phyloP scores from a whole-genome alignment of 2,329 filamentous ascomycete species.

The Fusarium nisikadoi region DNA sequence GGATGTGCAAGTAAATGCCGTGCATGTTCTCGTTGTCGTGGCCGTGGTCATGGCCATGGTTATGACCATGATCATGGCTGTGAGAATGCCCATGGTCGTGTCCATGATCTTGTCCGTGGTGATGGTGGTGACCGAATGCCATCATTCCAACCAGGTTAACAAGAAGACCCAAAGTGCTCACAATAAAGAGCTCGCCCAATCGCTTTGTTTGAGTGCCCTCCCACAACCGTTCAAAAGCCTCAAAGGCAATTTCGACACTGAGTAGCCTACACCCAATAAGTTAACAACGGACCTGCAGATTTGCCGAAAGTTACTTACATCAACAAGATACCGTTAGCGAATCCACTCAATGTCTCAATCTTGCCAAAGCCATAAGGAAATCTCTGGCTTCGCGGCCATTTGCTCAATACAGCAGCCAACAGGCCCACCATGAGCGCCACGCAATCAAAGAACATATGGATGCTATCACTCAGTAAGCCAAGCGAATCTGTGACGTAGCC shows the following conservation, averaged over 20 bases:
- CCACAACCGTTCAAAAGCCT: conserved; percentile 87
- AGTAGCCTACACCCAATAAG: conserved; percentile 71
- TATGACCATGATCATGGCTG: conserved; percentile 47
- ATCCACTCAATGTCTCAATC: conserved; percentile 94
- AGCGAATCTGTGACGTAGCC: conserved; percentile 93
- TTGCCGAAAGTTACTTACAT: conserved; percentile 66
- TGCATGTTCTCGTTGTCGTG: conserved; percentile 98
- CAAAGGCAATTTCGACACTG: conserved; percentile 94
- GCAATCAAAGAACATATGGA: conserved; percentile 99
- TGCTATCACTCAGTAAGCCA: conserved; percentile 94
- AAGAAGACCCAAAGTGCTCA: conserved; percentile 84
- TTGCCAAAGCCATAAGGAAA: conserved; percentile 98
- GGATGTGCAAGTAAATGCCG: conserved; percentile 94
- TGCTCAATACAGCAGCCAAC: conserved; percentile 92
- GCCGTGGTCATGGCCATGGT: conserved; percentile 50
- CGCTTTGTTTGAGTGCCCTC: conserved; percentile 87
- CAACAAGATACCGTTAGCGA: conserved; percentile 94
- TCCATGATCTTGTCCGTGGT: conserved; percentile 61
- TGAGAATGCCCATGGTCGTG: conserved; percentile 51
- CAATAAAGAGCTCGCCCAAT: conserved; percentile 85
- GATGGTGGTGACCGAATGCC: conserved; percentile 79
- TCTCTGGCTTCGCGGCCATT: conserved; percentile 89
- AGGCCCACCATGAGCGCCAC: conserved; percentile 90
- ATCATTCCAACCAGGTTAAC: conserved; percentile 95
- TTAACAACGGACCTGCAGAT: conserved; percentile 16